Base-by-base conservation (phyloP, 805 yeast genomes). In the Ogataea naganishii region DNA sequence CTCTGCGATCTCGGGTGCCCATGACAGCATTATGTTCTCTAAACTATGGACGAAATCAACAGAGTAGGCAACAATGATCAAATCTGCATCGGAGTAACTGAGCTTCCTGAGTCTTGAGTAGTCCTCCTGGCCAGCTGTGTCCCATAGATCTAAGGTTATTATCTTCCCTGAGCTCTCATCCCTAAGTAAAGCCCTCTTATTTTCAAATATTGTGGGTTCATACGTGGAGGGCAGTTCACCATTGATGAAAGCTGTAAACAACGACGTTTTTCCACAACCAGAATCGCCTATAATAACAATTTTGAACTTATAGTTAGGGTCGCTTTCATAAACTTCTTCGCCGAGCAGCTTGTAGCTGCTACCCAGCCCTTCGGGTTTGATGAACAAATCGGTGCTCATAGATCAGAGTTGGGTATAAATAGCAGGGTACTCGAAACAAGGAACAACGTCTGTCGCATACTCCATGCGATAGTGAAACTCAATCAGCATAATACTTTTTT, bases 71-170 rank as follows among this genome's bases (percentile, higher is more conserved):
- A 85, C 61, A 34, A 88, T 59, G 12, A 85, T 53, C 2, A 85
- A 58, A 50, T 84, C 82, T 3, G 79, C 82, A 41, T 82, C 94
- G 5, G 88, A 79, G 47, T 84, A 84, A 24, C 80, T 67, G 27
- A 85, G 60, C 2, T 94, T 92, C 37, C 95, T 62, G 33, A 83
- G 58, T 31, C 94, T 60, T 49, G 79, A 88, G 47, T 80, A 82
- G 51, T 81, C 92, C 53, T 83, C 94, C 55, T 82, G 92, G 3
- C 94, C 92, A 0, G 94, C 94, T 1, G 94, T 82, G 49, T 84
- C 95, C 94, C 94, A 83, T 18, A 83, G 53, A 1, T 85, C 83
- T 39, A 84, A 54, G 44, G 80, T 84, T 13, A 81, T 64, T 10
- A 55, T 39, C 41, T 73, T 68, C 84, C 82, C 40, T 84, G 54